These are phyloP conservation scores for Suhomyces sp. DNA, from an alignment of 805 yeast genomes.

Conservation along the genomic window DNA sequence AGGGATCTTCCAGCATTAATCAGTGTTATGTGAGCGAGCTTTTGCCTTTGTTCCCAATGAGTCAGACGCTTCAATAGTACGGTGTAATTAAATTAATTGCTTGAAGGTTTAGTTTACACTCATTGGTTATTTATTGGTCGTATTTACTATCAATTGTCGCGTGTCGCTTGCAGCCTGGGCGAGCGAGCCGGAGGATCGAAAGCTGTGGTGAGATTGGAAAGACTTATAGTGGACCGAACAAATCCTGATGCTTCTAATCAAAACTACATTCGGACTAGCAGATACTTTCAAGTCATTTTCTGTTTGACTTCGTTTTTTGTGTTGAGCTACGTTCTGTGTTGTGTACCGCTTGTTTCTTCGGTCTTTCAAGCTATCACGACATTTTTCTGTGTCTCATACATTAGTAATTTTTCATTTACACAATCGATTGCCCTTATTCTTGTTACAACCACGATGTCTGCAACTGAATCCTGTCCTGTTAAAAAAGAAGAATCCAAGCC, in stretches of 20 bases:
- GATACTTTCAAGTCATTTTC: not conserved
- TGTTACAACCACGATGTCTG: constrained; percentile 1
- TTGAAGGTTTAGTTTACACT: not conserved
- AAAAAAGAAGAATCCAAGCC: constrained; percentile 49
- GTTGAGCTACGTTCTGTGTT: not conserved
- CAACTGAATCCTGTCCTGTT: constrained; percentile 3
- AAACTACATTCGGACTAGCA: too few species aligned
- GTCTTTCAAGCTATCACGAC: not conserved
- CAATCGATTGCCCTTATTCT: not conserved
- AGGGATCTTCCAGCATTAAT: not conserved
- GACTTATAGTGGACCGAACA: not conserved
- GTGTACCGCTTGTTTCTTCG: not conserved
- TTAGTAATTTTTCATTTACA: not conserved
- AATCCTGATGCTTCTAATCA: not conserved
- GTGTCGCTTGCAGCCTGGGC: not conserved
- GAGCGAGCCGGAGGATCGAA: not conserved
- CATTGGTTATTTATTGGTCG: not conserved
- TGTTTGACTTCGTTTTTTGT: not conserved
- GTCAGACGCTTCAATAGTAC: not conserved
- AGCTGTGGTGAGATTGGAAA: not conserved
- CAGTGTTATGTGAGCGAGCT: not conserved
- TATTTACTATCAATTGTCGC: not conserved
- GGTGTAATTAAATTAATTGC: not conserved
- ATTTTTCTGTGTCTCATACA: not conserved
- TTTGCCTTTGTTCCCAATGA: not conserved